These are phyloP conservation scores for Catharanthus roseus DNA, from an alignment of 257 asterid genomes.

Conservation along the genomic window DNA sequence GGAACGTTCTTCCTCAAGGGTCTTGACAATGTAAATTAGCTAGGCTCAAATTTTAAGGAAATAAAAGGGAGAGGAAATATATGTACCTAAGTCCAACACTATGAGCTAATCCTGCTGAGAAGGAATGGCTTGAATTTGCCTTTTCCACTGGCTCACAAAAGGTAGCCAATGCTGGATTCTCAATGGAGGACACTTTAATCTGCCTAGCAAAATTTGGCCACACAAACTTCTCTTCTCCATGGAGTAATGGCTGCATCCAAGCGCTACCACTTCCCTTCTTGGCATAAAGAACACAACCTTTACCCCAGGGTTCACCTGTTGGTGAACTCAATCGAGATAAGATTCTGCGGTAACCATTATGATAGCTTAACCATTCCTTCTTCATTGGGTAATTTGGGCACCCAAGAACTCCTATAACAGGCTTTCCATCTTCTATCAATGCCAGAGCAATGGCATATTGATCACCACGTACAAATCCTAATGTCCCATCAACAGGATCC, in stretches of 20 bases:
- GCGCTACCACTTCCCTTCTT: conserved; percentile 54
- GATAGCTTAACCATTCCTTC: conserved; percentile 58
- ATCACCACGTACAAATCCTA: conserved; percentile 87
- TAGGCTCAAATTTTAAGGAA: background rate
- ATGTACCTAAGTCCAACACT: conserved; percentile 72
- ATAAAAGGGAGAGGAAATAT: background rate
- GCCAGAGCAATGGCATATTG: conserved; percentile 82
- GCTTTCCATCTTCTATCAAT: conserved; percentile 69
- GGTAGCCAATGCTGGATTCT: conserved; percentile 72
- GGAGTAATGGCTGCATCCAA: conserved; percentile 78
- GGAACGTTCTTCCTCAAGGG: background rate
- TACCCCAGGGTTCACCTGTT: conserved; percentile 33
- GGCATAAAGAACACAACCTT: conserved; percentile 68
- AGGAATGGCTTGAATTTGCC: conserved; percentile 78
- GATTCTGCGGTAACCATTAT: conserved; percentile 47
- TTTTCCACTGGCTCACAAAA: conserved; percentile 88
- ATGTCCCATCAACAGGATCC: conserved; percentile 82
- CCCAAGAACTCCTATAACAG: conserved; percentile 84
- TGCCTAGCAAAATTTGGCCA: conserved; percentile 68
- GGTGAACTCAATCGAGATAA: conserved; percentile 37
- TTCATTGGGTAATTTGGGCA: conserved; percentile 84
- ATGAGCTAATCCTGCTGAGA: conserved; percentile 78
- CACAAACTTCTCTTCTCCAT: conserved; percentile 34
- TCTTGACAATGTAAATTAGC: background rate
- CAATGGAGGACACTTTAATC: conserved; percentile 61